These are phyloP conservation scores for Fagopyrum homotropicum DNA, from an alignment of 148 eudicot species.

Conservation along the genomic window DNA sequence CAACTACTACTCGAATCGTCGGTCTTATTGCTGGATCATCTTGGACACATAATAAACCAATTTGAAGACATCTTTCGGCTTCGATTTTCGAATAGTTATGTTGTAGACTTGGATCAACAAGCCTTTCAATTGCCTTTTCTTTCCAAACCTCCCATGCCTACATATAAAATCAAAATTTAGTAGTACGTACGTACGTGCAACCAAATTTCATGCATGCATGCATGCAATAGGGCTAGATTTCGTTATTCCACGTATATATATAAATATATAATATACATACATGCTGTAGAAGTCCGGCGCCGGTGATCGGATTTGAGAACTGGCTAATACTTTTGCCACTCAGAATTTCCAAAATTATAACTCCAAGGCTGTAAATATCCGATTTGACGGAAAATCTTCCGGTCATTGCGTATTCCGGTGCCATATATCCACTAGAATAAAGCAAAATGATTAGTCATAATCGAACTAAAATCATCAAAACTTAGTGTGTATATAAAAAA, in stretches of 20 bases:
- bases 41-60: neutral
- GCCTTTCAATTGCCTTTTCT: neutral
- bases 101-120: neutral
- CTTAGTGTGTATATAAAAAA: no score
- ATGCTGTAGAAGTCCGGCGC: conserved; percentile 5
- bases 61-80: conserved; percentile 5
- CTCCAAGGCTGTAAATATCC: conserved; percentile 6
- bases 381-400: conserved; percentile 14
- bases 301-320: neutral
- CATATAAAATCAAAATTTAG: neutral
- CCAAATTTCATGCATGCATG: neutral
- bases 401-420: conserved; percentile 7
- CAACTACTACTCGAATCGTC: neutral
- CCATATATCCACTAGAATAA: conserved; percentile 1
- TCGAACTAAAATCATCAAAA: neutral
- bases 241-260: neutral
- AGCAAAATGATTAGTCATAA: neutral
- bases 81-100: neutral
- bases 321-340: conserved; percentile 4
- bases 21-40: neutral
- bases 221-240: neutral
- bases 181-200: neutral
- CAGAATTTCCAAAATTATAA: neutral
- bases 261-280: neutral
- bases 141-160: conserved; percentile 1